Percentiles rank a stretch among this genome's conserved stretches.
Conservation (phyloP, 1,284 basidiomycete genomes). For the Moniliophthora roreri region DNA sequence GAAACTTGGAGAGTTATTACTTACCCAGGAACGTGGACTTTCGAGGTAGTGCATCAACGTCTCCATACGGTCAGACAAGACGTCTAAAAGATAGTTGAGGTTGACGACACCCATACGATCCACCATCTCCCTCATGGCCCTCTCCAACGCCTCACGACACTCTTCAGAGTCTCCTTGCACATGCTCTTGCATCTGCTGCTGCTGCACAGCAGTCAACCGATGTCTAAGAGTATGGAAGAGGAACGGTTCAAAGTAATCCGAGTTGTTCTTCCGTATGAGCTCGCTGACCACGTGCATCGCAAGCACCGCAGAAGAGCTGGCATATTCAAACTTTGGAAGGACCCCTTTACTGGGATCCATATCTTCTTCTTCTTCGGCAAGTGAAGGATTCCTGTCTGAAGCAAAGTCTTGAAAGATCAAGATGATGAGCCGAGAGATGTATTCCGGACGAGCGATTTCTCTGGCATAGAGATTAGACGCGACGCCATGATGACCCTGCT, state of each 20-base stretch:
- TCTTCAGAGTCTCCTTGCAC: slow-evolving; percentile 50
- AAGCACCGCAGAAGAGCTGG: slow-evolving; percentile 87
- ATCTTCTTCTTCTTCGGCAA: slow-evolving; percentile 16
- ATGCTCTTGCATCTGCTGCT: slow-evolving; percentile 44
- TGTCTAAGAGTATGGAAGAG: slow-evolving; percentile 95
- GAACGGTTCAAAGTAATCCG: slow-evolving; percentile 98
- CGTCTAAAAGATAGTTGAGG: slow-evolving; percentile 81
- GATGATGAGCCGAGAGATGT: slow-evolving; percentile 70
- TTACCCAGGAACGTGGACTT: slow-evolving; percentile 74
- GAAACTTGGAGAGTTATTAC: slow-evolving; percentile 24
- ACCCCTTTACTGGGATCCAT: slow-evolving; percentile 19
- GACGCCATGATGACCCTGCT: slow-evolving; percentile 53
- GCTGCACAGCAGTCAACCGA: slow-evolving; percentile 84
- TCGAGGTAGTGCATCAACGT: slow-evolving; percentile 74
- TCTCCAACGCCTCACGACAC: slow-evolving; percentile 71
- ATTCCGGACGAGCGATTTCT: slow-evolving; percentile 81
- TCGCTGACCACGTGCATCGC: slow-evolving; percentile 93
- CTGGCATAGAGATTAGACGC: slow-evolving; percentile 87
- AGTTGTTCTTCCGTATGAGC: slow-evolving; percentile 97
- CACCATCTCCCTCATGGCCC: slow-evolving; percentile 84
- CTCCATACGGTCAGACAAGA: slow-evolving; percentile 71
- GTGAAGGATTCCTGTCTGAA: slow-evolving; percentile 22
- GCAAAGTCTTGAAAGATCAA: slow-evolving; percentile 81
- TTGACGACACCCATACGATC: slow-evolving; percentile 94
- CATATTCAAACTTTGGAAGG: slow-evolving; percentile 71